Evolutionary conservation across 2,329 filamentous ascomycete genomes (phyloP).

Genomic region (Colletotrichum graminicola): DNA sequence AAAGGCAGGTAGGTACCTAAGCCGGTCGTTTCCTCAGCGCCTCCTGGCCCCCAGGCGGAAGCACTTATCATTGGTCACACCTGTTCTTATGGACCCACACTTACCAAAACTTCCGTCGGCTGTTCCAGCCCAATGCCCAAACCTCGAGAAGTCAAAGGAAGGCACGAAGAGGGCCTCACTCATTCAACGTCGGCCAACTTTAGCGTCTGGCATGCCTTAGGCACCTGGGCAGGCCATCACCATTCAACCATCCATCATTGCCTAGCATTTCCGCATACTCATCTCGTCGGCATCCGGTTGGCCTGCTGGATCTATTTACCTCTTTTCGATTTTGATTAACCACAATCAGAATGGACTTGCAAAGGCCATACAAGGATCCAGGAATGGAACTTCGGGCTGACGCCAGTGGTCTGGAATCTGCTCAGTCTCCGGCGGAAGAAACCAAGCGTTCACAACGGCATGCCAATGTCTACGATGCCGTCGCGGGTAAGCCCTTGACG

Average conservation of each 20-base stretch:
- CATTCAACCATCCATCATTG: neutral
- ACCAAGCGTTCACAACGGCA: slow-evolving; percentile 46
- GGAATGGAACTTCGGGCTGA: neutral
- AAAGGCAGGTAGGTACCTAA: neutral
- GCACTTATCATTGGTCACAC: neutral
- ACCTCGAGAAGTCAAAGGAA: neutral
- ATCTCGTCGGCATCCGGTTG: neutral
- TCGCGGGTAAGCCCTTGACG: slow-evolving; percentile 68
- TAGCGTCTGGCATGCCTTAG: neutral
- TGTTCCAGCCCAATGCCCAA: neutral
- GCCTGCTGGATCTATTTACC: neutral
- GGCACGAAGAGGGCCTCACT: neutral
- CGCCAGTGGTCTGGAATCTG: slow-evolving; percentile 7
- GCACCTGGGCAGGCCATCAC: neutral
- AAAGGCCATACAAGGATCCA: neutral
- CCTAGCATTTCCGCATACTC: neutral
- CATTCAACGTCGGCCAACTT: neutral
- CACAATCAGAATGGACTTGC: slow-evolving; percentile 1
- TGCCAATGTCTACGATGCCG: slow-evolving; percentile 78
- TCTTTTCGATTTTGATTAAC: neutral
- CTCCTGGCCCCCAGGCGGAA: too few species aligned
- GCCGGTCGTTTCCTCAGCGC: too few species aligned
- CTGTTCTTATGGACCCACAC: neutral
- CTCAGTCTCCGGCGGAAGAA: slow-evolving; percentile 1
- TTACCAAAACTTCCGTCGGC: neutral